A percentile compares a stretch with the other conserved stretches of the same genome.
Evolutionary conservation across 352 stramenopile genomes (phyloP).

Genomic region (Globisporangium recalcitrans): DNA sequence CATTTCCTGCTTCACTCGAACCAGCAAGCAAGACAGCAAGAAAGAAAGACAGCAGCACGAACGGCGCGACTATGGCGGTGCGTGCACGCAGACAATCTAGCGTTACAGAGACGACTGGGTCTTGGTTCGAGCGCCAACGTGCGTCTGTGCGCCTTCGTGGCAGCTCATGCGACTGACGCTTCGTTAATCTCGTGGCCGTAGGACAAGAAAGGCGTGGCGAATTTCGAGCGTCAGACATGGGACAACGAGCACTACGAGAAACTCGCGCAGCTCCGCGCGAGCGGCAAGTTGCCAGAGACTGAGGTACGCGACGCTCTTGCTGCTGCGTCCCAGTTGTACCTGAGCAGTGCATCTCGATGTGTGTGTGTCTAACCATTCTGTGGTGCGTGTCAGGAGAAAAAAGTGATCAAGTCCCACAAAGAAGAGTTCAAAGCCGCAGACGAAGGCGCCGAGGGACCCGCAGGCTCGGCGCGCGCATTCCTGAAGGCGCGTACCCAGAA

Average conservation of each 20-base stretch:
- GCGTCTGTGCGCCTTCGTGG: too few relatives aligned
- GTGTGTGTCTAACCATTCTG: background rate
- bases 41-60: too few relatives aligned
- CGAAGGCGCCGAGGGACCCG: conserved; percentile 55
- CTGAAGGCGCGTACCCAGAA: conserved; percentile 70
- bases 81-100: too few relatives aligned
- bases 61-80: too few relatives aligned
- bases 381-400: conserved; percentile 37
- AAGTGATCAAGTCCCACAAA: conserved; percentile 62
- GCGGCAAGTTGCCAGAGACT: conserved; percentile 51
- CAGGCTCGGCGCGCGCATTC: conserved; percentile 65
- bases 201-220: conserved; percentile 73
- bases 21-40: too few relatives aligned
- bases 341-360: too few relatives aligned
- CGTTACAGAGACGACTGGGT: too few relatives aligned
- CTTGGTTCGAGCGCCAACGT: too few relatives aligned
- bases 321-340: too few relatives aligned
- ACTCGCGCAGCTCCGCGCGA: conserved; percentile 67
- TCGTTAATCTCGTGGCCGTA: conserved; percentile 4
- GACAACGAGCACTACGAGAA: conserved; percentile 74
- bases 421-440: conserved; percentile 75
- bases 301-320: conserved; percentile 23
- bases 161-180: background rate
- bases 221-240: conserved; percentile 83
- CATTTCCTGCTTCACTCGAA: too few relatives aligned